Conservation (phyloP, 176 grass and related monocot genomes). For the Lolium multiflorum region DNA sequence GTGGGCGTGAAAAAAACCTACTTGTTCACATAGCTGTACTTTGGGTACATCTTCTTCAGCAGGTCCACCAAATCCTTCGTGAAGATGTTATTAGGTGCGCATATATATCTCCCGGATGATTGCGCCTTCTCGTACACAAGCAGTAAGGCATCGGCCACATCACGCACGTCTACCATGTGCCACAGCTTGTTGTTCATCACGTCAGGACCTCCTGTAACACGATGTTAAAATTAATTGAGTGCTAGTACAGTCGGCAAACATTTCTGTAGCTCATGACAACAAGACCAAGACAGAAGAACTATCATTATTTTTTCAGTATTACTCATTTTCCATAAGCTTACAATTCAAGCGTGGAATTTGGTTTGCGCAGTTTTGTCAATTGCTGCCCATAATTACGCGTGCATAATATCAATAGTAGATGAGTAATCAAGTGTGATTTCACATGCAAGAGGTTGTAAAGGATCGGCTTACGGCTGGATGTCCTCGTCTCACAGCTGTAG, state of each 20-base stretch:
- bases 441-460: slow-evolving; percentile 33
- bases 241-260: not conserved
- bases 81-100: slow-evolving; percentile 30
- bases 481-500: slow-evolving; percentile 22
- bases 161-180: slow-evolving; percentile 57
- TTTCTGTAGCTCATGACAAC: not conserved
- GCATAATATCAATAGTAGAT: slow-evolving; percentile 11
- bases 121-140: slow-evolving; percentile 53
- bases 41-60: slow-evolving; percentile 52
- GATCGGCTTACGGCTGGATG: slow-evolving; percentile 4
- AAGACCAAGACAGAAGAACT: not conserved
- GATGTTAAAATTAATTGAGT: not conserved
- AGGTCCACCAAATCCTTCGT: slow-evolving; percentile 50
- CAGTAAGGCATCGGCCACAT: slow-evolving; percentile 58
- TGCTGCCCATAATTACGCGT: not conserved
- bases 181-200: slow-evolving; percentile 48
- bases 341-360: not conserved
- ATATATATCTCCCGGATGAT: slow-evolving; percentile 53
- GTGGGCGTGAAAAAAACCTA: not conserved
- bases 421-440: not conserved
- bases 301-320: not conserved
- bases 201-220: slow-evolving; percentile 45
- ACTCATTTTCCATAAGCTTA: slow-evolving; percentile 7
- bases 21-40: slow-evolving; percentile 41
- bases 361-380: slow-evolving; percentile 11